phyloP scores from a whole-genome alignment of 139 green algal genomes.

The Pleodorina starrii region DNA sequence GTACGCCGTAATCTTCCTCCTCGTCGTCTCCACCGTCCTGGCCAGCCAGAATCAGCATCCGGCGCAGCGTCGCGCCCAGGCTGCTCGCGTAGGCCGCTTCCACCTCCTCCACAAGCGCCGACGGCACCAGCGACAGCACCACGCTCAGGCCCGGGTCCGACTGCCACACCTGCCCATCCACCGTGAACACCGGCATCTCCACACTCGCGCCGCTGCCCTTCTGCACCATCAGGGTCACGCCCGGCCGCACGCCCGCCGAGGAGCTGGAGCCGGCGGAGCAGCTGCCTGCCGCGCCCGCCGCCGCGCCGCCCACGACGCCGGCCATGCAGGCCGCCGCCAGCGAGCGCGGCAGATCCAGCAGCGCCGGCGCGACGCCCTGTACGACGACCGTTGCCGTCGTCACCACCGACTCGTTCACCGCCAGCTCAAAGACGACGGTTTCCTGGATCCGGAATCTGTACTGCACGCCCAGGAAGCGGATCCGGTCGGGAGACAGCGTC shows the following conservation, averaged over 20 bases:
- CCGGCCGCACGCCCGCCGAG: background rate
- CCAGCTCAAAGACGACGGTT: background rate
- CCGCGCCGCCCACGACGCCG: background rate
- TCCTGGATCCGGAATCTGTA: constrained; percentile 10
- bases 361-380: background rate
- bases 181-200: constrained; percentile 27
- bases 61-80: background rate
- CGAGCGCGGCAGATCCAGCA: background rate
- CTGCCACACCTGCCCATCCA: background rate
- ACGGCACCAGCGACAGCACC: constrained; percentile 47
- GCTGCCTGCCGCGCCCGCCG: background rate
- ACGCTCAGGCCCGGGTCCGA: constrained; percentile 40
- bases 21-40: background rate
- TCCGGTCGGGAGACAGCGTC: background rate
- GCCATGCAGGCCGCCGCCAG: constrained; percentile 14
- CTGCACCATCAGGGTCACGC: background rate
- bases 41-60: background rate
- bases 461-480: background rate
- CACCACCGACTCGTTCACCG: background rate
- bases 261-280: background rate
- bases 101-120: background rate
- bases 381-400: background rate
- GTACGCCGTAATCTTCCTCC: too few species aligned
- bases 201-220: background rate
- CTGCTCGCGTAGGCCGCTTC: background rate